Conservation (phyloP, 768 basidiomycete species). For the Russula compacta region DNA sequence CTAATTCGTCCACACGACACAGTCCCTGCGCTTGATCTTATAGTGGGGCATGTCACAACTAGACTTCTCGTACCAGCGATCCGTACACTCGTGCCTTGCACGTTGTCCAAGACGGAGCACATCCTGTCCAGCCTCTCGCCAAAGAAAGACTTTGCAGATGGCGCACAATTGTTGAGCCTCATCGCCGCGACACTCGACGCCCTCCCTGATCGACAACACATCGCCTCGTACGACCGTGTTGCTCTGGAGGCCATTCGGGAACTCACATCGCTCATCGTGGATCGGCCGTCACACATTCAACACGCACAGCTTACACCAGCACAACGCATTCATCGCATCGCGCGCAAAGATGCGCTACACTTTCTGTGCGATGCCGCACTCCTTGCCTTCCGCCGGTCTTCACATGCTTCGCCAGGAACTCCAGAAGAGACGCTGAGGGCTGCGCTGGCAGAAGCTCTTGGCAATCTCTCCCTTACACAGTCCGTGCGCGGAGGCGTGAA, state of each 20-base stretch:
- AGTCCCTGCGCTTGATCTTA: not conserved
- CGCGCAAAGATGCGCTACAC: constrained; percentile 13
- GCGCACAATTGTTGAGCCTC: not conserved
- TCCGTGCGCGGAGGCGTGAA: not conserved
- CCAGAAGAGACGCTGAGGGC: not conserved
- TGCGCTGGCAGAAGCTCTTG: constrained; percentile 3
- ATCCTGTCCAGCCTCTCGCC: not conserved
- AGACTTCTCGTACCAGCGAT: constrained; percentile 6
- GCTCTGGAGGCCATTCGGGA: constrained; percentile 8
- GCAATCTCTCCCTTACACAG: constrained; percentile 4
- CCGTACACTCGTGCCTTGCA: constrained; percentile 6
- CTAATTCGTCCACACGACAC: not conserved
- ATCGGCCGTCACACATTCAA: not conserved
- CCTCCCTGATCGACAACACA: not conserved
- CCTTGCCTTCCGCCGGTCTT: not conserved
- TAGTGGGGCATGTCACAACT: not conserved
- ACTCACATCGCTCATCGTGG: constrained; percentile 1
- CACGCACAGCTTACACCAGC: not conserved
- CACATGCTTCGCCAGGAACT: not conserved
- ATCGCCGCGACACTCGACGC: not conserved
- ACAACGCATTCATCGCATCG: constrained; percentile 9
- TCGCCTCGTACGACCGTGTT: not conserved
- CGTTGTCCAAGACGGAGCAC: constrained; percentile 1
- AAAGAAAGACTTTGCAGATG: not conserved
- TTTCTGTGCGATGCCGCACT: constrained; percentile 6